phyloP scores from a whole-genome alignment of 176 grass and related monocot species.

The Miscanthus lutarioriparius region DNA sequence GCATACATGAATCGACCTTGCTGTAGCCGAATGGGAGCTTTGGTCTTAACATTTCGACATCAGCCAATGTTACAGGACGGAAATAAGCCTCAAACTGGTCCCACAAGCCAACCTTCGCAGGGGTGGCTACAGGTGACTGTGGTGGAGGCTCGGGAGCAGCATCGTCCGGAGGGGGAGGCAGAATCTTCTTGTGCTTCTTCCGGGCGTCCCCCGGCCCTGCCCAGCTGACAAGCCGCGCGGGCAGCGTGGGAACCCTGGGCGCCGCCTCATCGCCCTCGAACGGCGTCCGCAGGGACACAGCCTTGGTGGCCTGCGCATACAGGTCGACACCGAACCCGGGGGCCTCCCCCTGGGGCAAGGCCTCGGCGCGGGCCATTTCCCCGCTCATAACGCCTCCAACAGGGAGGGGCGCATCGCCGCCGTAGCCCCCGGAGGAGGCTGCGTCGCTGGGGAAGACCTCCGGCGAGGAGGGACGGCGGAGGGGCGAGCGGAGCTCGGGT shows the following conservation, averaged over 20 bases:
- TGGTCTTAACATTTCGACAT: conserved; percentile 57
- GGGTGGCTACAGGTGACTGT: conserved; percentile 20
- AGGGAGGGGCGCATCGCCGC: conserved; percentile 39
- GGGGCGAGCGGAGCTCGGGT: conserved; percentile 57
- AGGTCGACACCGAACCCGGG: conserved; percentile 45
- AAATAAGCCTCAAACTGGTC: conserved; percentile 88
- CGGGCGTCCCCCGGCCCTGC: conserved; percentile 50
- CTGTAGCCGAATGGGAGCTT: conserved; percentile 39
- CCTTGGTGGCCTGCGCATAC: conserved; percentile 75
- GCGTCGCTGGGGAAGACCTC: conserved; percentile 21
- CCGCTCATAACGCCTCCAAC: conserved; percentile 50
- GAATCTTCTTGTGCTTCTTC: conserved; percentile 74
- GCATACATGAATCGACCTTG: conserved; percentile 51
- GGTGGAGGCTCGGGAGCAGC: conserved; percentile 39
- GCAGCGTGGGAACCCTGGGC: conserved; percentile 65
- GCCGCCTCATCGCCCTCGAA: conserved; percentile 75
- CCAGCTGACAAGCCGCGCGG: conserved; percentile 68
- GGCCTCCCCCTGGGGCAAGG: conserved; percentile 40
- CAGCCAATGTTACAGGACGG: conserved; percentile 59
- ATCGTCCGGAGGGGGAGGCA: conserved; percentile 33
- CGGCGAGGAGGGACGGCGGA: conserved; percentile 25
- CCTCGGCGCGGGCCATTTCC: conserved; percentile 46
- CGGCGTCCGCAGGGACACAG: conserved; percentile 64
- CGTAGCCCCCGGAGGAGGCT: conserved; percentile 31
- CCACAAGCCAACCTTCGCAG: conserved; percentile 59